A percentile compares a stretch with the other conserved stretches of the same genome.
Conservation (phyloP, 1,139 yeast genomes). For the Kazachstania sp. region DNA sequence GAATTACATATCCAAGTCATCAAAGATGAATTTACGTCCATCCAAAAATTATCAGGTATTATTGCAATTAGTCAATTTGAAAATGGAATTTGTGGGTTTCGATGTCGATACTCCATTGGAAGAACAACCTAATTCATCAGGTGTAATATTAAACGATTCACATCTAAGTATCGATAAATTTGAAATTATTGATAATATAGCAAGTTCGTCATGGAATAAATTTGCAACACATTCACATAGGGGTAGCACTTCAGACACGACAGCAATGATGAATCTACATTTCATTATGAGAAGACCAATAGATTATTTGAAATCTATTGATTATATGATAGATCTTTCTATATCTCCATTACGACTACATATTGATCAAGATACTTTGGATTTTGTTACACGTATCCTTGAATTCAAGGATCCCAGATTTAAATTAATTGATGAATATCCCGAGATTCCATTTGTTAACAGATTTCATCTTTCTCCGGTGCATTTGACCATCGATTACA, state of each 20-base stretch:
- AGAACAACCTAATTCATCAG: slow-evolving; percentile 28
- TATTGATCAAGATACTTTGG: slow-evolving; percentile 89
- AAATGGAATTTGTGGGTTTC: slow-evolving; percentile 39
- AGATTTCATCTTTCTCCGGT: slow-evolving; percentile 56
- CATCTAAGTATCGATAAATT: slow-evolving; percentile 42
- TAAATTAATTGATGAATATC: slow-evolving; percentile 42
- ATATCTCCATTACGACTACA: slow-evolving; percentile 72
- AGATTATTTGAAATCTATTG: slow-evolving; percentile 57
- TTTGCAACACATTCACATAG: slow-evolving; percentile 68
- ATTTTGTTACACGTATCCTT: slow-evolving; percentile 68
- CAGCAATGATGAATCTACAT: slow-evolving; percentile 48
- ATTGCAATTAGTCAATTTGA: slow-evolving; percentile 48
- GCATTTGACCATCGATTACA: slow-evolving; percentile 71
- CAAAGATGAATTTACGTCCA: slow-evolving; percentile 51
- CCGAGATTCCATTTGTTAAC: slow-evolving; percentile 61
- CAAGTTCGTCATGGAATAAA: slow-evolving; percentile 88
- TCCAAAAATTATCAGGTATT: slow-evolving; percentile 56
- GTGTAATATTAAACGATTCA: slow-evolving; percentile 43
- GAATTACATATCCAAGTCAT: not conserved
- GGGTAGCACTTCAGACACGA: slow-evolving; percentile 37
- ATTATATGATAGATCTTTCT: slow-evolving; percentile 47
- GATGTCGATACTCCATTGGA: slow-evolving; percentile 41
- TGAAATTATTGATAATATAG: slow-evolving; percentile 66
- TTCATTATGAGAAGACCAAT: slow-evolving; percentile 61
- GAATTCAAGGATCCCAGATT: slow-evolving; percentile 72